Conservation (phyloP, 106 monocot species). For the Iris macrosiphon region DNA sequence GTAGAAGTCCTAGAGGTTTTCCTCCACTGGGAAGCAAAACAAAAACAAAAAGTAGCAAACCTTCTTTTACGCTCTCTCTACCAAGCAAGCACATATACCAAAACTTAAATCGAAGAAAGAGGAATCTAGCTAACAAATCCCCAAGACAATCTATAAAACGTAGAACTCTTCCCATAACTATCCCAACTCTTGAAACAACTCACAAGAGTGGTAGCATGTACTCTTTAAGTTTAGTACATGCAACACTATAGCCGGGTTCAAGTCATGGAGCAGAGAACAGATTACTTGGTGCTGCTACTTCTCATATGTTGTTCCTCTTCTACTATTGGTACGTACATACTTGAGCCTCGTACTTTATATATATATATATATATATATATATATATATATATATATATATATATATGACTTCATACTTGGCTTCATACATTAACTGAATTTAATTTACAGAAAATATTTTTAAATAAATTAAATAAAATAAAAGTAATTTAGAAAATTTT, state of each 20-base stretch:
- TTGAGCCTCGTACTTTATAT: too few relatives aligned
- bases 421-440: too few relatives aligned
- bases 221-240: too few relatives aligned
- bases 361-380: too few relatives aligned
- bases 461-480: too few relatives aligned
- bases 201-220: background rate
- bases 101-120: constrained; percentile 17
- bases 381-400: too few relatives aligned
- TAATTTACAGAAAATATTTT: too few relatives aligned
- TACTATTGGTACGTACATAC: constrained; percentile 21
- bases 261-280: constrained; percentile 14
- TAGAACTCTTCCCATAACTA: constrained; percentile 10
- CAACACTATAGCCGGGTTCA: too few relatives aligned
- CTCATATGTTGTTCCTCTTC: constrained; percentile 15
- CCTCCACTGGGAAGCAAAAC: constrained; percentile 19
- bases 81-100: constrained; percentile 70
- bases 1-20: too few relatives aligned
- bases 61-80: constrained; percentile 17
- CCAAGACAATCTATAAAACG: background rate
- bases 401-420: too few relatives aligned
- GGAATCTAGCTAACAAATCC: background rate
- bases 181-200: background rate
- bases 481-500: too few relatives aligned
- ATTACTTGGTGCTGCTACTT: constrained; percentile 13
- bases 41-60: constrained; percentile 1